Percentiles rank a stretch among this genome's conserved stretches.
These are phyloP conservation scores for Amaranthus hypochondriacus DNA, from an alignment of 148 eudicot genomes.

Conservation along the genomic window DNA sequence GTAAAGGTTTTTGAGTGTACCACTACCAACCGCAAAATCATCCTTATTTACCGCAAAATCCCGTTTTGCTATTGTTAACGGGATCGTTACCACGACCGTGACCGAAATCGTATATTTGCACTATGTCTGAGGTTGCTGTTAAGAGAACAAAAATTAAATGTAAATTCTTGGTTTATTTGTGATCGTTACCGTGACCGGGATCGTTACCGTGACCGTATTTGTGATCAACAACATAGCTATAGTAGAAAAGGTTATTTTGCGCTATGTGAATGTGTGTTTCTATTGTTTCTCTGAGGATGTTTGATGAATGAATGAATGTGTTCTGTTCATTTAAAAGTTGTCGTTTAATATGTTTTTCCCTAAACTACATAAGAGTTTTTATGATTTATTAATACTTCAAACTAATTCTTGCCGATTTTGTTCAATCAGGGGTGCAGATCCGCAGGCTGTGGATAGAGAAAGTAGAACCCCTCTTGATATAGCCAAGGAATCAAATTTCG, in stretches of 20 bases:
- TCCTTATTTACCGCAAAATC: too few relatives aligned
- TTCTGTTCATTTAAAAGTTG: background rate
- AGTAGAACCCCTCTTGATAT: slow-evolving; percentile 63
- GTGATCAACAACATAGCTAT: background rate
- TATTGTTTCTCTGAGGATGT: background rate
- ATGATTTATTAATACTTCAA: background rate
- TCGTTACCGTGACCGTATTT: background rate
- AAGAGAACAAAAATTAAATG: too few relatives aligned
- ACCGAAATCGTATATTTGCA: too few relatives aligned
- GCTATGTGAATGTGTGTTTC: too few relatives aligned
- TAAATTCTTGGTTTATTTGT: too few relatives aligned
- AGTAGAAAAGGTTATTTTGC: background rate
- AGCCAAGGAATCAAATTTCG: slow-evolving; percentile 61
- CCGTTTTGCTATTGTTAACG: too few relatives aligned
- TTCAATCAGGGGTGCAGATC: slow-evolving; percentile 75
- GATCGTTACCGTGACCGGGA: too few relatives aligned
- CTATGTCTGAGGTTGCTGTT: too few relatives aligned
- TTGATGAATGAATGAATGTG: background rate
- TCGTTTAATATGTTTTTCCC: background rate
- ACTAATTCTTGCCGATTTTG: background rate
- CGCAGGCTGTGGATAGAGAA: slow-evolving; percentile 50
- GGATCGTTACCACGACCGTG: too few relatives aligned
- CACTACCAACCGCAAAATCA: too few relatives aligned
- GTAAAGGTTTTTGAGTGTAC: too few relatives aligned
- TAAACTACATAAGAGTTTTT: background rate